Base-by-base conservation (phyloP, 306 rosid genomes). In the Quercus dentata region DNA sequence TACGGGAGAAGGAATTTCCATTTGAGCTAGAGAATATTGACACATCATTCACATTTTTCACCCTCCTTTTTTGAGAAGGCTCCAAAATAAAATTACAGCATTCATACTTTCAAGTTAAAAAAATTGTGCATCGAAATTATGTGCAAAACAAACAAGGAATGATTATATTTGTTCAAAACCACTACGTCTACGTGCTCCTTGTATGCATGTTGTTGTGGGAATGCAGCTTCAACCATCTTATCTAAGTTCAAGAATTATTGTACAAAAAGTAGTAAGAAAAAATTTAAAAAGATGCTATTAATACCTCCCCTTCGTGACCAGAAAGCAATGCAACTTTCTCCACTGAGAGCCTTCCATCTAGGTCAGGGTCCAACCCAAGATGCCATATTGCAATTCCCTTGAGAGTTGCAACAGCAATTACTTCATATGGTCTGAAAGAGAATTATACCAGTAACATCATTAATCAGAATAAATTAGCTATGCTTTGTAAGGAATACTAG, bases 371-470 rank as follows among this genome's bases (percentile, higher is more conserved):
- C 86, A 86, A 77, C 61, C 98, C 99, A 71, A 95, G 92, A 79
- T 88, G 90, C 99, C 99, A 95, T 76, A 95, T 84, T 56, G 90
- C 80, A 81, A 92, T 86, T 83, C 93, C 97, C 80, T 87, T 88
- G 73, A 44, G 77, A 65, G 99, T 90, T 75, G 98, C 91, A 56
- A 91, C 92, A 1, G 97, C 96, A 64, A 95, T 91, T 68, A 90
- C 81, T 85, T 95, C 99, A 54, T 83, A 87, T 1, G 91, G 90
- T 88, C 99, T 95, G 78, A 62, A 78, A 57, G 49, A 76, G 62
- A 83, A 70, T 58, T 51, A 84, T 61, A 72, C 44, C 79, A 76
- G 54, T 63, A 55, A 80, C 21, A 20, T 74, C n/a, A 52, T 70
- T 58, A 27, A 41, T 67, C 3, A 31, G 14, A 68, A 69, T 46